Percentiles rank a stretch among this genome's conserved stretches.
Conservation (phyloP, 208 protist species). For the Trypanosoma cruzi region DNA sequence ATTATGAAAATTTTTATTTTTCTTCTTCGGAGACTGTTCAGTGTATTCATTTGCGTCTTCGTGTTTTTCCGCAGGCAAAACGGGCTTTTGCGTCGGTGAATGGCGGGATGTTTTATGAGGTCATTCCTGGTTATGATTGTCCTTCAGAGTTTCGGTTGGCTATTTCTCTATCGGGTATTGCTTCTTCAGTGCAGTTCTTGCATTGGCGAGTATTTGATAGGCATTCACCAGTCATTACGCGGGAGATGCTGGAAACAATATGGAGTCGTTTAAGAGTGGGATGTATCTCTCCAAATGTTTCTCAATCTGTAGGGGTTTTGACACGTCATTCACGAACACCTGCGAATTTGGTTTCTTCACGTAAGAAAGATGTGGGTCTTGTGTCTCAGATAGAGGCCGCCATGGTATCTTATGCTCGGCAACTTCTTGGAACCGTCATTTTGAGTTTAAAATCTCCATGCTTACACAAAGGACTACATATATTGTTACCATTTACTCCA, state of each 20-base stretch:
- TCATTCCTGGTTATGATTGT: constrained; percentile 31
- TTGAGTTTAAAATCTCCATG: constrained; percentile 24
- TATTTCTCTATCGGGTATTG: constrained; percentile 43
- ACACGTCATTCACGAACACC: constrained; percentile 28
- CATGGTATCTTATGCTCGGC: constrained; percentile 77
- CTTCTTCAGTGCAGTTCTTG: constrained; percentile 43
- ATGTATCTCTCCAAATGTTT: constrained; percentile 38
- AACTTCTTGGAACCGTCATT: constrained; percentile 68
- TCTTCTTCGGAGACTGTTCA: constrained; percentile 3
- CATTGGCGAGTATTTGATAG: constrained; percentile 38
- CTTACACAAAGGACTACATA: constrained; percentile 42
- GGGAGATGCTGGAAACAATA: constrained; percentile 18
- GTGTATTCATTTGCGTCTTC: constrained; percentile 14
- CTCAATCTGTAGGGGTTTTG: constrained; percentile 34
- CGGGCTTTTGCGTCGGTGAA: constrained; percentile 43
- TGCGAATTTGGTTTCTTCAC: background rate
- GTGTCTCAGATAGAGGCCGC: constrained; percentile 72
- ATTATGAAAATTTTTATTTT: constrained; percentile 2
- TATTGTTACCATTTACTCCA: constrained; percentile 67
- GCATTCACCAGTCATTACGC: constrained; percentile 6
- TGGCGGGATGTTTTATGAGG: constrained; percentile 45
- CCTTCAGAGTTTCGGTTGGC: constrained; percentile 39
- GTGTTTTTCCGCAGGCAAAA: constrained; percentile 31
- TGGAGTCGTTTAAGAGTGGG: constrained; percentile 11
- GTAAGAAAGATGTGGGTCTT: constrained; percentile 19